Conservation (phyloP, 2,329 filamentous ascomycete species). For the Endothia cerciana region DNA sequence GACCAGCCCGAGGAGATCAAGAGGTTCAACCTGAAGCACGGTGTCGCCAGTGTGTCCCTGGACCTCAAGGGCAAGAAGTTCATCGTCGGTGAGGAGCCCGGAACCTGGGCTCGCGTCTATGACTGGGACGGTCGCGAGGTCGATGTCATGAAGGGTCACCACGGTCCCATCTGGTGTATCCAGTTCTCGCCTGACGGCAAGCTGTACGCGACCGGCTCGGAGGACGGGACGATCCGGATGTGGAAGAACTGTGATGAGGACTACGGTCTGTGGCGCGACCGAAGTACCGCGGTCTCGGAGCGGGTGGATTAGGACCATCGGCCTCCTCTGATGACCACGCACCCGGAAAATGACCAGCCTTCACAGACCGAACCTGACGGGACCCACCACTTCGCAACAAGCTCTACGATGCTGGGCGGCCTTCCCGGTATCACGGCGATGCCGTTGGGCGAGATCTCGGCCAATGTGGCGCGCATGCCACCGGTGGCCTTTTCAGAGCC, state of each 20-base stretch:
- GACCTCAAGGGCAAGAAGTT: constrained; percentile 81
- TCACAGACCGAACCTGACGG: background rate
- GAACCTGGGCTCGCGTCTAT: constrained; percentile 97
- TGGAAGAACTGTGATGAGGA: constrained; percentile 72
- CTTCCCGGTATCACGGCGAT: background rate
- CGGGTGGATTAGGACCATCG: constrained; percentile 29
- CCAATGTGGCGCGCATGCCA: constrained; percentile 27
- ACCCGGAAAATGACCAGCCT: constrained; percentile 26
- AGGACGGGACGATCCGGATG: constrained; percentile 97
- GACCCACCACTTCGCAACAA: background rate
- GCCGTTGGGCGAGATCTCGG: constrained; percentile 27
- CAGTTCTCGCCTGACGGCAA: constrained; percentile 95
- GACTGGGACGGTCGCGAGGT: constrained; percentile 81
- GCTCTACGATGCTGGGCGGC: background rate
- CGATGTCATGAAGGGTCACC: constrained; percentile 96
- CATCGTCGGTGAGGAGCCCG: constrained; percentile 86
- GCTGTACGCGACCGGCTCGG: constrained; percentile 92
- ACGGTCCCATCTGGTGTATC: constrained; percentile 96
- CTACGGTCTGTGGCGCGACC: constrained; percentile 66
- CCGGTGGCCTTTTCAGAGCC: constrained; percentile 12
- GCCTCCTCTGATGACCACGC: constrained; percentile 21
- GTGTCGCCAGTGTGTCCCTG: constrained; percentile 87
- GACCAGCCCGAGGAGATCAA: constrained; percentile 76
- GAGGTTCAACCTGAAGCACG: constrained; percentile 76
- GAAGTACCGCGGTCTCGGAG: constrained; percentile 36